Base-by-base conservation (phyloP, 768 basidiomycete genomes). In the Naganishia antarctica region DNA sequence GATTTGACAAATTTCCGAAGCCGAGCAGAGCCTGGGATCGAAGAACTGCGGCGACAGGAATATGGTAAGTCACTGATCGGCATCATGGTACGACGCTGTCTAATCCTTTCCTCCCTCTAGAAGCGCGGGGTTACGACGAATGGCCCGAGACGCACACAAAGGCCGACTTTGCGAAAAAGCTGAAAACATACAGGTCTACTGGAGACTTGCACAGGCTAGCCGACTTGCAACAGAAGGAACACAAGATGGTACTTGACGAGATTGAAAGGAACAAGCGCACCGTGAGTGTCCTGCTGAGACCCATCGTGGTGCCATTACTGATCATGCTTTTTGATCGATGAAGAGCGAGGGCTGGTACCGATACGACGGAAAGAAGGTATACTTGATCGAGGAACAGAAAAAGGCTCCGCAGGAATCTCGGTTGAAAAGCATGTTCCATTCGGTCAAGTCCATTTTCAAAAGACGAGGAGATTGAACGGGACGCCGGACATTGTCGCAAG, bases 1-100 rank as follows among this genome's bases (percentile, higher is more conserved):
- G 63, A 64, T 34, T 46, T 64, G 44, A 64, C 63, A 6, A 59
- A 64, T 37, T 64, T 64, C 53, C 63, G 63, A 12, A 64, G 63
- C 45, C 53, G 53, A 26, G 34, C 53, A 9, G 34, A 57, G 23
- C 53, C 34, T 9, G 23, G n/a, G 5, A 34, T 57, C 28, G 53
- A 57, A n/a, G 53, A 57, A 12, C 40, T 57, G 34, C 53, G 31
- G 12, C 16, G 53, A 40, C 32, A 25, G 26, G 53, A 32, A n/a
- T 57, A 57, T 18, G 53, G 53, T 57, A 37, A 25, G 53, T 18
- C 11, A 25, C 13, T 21, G 11, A 8, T 31, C 50, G 1, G 4
- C 23, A 4, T 4, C 34, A 6, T 13, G 9, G 2, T 21, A 37
- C 3, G 3, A 16, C 13, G 4, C 21, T 12, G 21, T n/a, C 53